These are phyloP conservation scores for Globisporangium recalcitrans DNA, from an alignment of 352 stramenopile species.

Conservation along the genomic window DNA sequence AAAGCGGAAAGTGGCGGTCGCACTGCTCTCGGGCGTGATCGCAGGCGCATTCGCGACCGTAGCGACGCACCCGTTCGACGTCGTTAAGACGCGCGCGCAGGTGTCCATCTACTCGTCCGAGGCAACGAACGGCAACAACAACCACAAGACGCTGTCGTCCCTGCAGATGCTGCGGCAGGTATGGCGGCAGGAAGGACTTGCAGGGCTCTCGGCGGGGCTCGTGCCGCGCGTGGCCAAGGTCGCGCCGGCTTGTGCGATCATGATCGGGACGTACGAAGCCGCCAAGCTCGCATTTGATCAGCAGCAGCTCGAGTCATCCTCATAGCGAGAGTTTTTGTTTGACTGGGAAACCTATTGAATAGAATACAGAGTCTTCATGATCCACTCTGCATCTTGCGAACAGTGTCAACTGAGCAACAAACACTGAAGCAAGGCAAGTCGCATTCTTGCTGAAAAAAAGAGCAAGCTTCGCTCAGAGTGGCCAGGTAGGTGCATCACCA, in stretches of 20 bases:
- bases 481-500: background rate
- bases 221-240: conserved; percentile 61
- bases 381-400: background rate
- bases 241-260: conserved; percentile 72
- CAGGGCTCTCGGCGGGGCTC: conserved; percentile 44
- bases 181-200: conserved; percentile 35
- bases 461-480: too few species aligned
- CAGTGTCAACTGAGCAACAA: background rate
- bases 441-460: too few species aligned
- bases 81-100: conserved; percentile 91
- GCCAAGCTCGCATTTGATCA: conserved; percentile 49
- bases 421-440: too few species aligned
- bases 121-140: conserved; percentile 6
- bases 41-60: conserved; percentile 84
- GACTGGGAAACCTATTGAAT: background rate
- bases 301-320: background rate
- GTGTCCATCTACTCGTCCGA: conserved; percentile 44
- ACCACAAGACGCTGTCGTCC: conserved; percentile 19
- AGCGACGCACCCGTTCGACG: conserved; percentile 93
- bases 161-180: conserved; percentile 43
- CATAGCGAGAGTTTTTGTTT: background rate
- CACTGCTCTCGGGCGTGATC: conserved; percentile 80
- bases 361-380: background rate
- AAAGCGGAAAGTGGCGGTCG: conserved; percentile 39
- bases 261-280: conserved; percentile 73